Evolutionary conservation across 768 basidiomycete species (phyloP).

Genomic region (Lentinus brumalis): DNA sequence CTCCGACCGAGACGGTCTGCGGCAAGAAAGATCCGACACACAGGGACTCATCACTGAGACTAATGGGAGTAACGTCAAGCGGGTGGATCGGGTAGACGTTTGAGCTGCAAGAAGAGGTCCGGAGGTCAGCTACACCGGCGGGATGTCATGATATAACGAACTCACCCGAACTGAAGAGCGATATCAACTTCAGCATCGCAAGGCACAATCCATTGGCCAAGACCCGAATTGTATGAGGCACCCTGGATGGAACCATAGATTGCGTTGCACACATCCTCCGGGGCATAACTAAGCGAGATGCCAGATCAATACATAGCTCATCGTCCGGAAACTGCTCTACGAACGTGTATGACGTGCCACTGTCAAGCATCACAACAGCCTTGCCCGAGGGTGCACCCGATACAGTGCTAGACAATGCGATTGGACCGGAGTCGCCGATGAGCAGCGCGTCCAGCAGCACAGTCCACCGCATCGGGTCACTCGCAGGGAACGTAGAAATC

Average conservation of each 20-base stretch:
- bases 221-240: conserved; percentile 52
- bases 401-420: conserved; percentile 57
- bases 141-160: conserved; percentile 4
- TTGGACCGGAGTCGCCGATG: conserved; percentile 48
- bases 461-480: conserved; percentile 70
- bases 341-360: conserved; percentile 80
- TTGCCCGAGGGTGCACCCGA: conserved; percentile 61
- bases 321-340: conserved; percentile 24
- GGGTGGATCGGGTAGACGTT: conserved; percentile 79
- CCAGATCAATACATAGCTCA: neutral
- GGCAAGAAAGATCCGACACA: conserved; percentile 83
- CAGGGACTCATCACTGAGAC: conserved; percentile 43
- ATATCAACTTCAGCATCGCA: conserved; percentile 76
- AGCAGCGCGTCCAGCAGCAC: conserved; percentile 75
- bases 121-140: neutral
- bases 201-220: conserved; percentile 73
- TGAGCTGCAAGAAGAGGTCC: conserved; percentile 43
- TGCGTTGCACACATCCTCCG: conserved; percentile 61
- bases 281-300: conserved; percentile 57
- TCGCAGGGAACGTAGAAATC: conserved; percentile 75
- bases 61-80: conserved; percentile 64
- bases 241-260: conserved; percentile 72
- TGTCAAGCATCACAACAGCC: conserved; percentile 78
- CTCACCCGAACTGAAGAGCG: conserved; percentile 77
- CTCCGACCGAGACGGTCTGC: conserved; percentile 53